Percentiles rank a stretch among this genome's conserved stretches.
Evolutionary conservation across 768 basidiomycete species (phyloP).

Genomic region (Leccinum incarnatum): DNA sequence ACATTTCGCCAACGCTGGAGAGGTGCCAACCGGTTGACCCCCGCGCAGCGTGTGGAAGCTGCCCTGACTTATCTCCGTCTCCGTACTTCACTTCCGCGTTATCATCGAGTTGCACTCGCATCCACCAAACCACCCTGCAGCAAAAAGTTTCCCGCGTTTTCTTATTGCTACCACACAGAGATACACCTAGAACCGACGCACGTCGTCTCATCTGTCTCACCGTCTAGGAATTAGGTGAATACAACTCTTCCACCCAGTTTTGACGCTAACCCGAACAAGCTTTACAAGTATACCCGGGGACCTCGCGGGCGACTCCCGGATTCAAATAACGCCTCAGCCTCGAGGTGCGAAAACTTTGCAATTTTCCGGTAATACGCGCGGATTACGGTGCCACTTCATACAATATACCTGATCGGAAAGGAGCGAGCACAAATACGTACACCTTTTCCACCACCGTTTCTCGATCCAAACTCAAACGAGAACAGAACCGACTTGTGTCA

Average conservation of each 20-base stretch:
- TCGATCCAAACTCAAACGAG: conserved; percentile 1
- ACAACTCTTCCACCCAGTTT: not conserved
- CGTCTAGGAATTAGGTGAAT: not conserved
- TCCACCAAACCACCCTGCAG: conserved; percentile 1
- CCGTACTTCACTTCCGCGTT: conserved; percentile 17
- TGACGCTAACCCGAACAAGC: not conserved
- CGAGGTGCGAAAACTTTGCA: conserved; percentile 12
- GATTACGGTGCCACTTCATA: conserved; percentile 1
- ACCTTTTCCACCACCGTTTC: not conserved
- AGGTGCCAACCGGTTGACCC: not conserved
- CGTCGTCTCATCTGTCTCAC: conserved; percentile 2
- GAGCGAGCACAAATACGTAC: conserved; percentile 4
- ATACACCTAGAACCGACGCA: not conserved
- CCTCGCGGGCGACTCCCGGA: not conserved
- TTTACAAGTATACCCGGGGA: not conserved
- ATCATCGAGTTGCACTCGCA: not conserved
- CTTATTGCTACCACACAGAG: not conserved
- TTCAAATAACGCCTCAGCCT: not conserved
- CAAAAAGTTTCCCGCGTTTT: not conserved
- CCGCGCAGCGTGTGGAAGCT: conserved; percentile 12
- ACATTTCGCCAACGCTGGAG: not conserved
- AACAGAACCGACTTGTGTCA: conserved; percentile 2
- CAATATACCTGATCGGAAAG: conserved; percentile 9
- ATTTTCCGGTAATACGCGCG: conserved; percentile 8
- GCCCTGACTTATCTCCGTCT: conserved; percentile 23